Conservation (phyloP, 2,329 filamentous ascomycete genomes). For the Exophiala dermatitidis region DNA sequence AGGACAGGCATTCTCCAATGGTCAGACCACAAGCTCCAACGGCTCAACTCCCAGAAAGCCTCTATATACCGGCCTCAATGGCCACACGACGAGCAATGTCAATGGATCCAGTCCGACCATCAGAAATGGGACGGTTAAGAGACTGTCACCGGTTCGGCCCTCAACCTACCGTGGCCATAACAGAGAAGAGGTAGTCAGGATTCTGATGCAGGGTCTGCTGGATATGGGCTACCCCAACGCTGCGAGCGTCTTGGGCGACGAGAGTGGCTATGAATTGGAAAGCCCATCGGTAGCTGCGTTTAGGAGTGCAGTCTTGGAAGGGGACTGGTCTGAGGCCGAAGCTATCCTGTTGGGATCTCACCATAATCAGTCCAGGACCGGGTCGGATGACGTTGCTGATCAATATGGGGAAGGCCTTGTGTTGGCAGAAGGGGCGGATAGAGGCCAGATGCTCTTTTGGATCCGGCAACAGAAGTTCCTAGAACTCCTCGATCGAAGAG, state of each 20-base stretch:
- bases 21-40: slow-evolving; percentile 51
- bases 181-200: slow-evolving; percentile 84
- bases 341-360: slow-evolving; percentile 57
- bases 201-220: slow-evolving; percentile 81
- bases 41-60: slow-evolving; percentile 48
- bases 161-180: slow-evolving; percentile 72
- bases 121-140: slow-evolving; percentile 36
- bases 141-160: slow-evolving; percentile 26
- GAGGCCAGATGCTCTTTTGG: slow-evolving; percentile 75
- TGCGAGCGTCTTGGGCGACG: slow-evolving; percentile 64
- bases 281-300: slow-evolving; percentile 81
- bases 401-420: slow-evolving; percentile 51
- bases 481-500: slow-evolving; percentile 71
- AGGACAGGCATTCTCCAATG: slow-evolving; percentile 47
- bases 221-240: slow-evolving; percentile 81
- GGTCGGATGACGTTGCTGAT: slow-evolving; percentile 33
- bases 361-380: slow-evolving; percentile 39
- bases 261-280: slow-evolving; percentile 85
- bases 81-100: slow-evolving; percentile 40
- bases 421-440: slow-evolving; percentile 67
- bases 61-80: slow-evolving; percentile 46
- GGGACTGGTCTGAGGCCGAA: slow-evolving; percentile 82
- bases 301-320: slow-evolving; percentile 67
- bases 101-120: slow-evolving; percentile 35
- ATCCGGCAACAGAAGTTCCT: slow-evolving; percentile 91